These are phyloP conservation scores for Phytophthora pini DNA, from an alignment of 352 stramenopile genomes.

Conservation along the genomic window DNA sequence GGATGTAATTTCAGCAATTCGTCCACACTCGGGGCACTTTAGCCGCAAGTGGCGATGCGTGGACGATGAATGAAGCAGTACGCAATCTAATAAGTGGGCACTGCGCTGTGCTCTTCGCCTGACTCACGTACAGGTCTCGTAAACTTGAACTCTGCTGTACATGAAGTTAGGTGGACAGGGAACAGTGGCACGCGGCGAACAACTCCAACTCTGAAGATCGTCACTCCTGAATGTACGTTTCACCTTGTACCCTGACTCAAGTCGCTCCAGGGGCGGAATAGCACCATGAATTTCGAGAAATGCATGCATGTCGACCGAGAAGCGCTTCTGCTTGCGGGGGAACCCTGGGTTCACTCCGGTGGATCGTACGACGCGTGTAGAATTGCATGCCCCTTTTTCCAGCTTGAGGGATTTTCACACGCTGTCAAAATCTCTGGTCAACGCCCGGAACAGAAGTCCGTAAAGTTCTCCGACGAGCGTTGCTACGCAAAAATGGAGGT, in stretches of 20 bases:
- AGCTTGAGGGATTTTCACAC: constrained; percentile 16
- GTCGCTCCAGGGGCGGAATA: neutral
- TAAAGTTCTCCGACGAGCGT: constrained; percentile 13
- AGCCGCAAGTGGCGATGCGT: neutral
- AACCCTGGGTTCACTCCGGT: constrained; percentile 8
- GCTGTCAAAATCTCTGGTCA: neutral
- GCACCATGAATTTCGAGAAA: neutral
- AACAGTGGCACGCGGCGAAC: neutral
- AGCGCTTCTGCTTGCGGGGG: neutral
- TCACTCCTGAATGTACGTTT: neutral
- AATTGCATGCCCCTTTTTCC: constrained; percentile 11
- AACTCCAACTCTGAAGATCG: neutral
- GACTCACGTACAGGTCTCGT: constrained; percentile 5
- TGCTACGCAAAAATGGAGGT: constrained; percentile 25
- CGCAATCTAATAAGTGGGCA: constrained; percentile 7
- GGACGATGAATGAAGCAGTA: neutral
- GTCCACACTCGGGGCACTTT: neutral
- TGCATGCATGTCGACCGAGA: neutral
- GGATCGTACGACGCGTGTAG: constrained; percentile 26
- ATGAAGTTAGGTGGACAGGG: too few species aligned
- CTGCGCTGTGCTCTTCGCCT: constrained; percentile 4
- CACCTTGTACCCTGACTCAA: neutral
- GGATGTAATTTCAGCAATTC: constrained; percentile 8
- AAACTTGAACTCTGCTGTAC: neutral
- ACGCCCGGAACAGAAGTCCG: constrained; percentile 10